Evolutionary conservation across 495 filamentous ascomycete species (phyloP), one percentile per base, ranked within the genome.

Genomic region (Penicillium flavigenum): DNA sequence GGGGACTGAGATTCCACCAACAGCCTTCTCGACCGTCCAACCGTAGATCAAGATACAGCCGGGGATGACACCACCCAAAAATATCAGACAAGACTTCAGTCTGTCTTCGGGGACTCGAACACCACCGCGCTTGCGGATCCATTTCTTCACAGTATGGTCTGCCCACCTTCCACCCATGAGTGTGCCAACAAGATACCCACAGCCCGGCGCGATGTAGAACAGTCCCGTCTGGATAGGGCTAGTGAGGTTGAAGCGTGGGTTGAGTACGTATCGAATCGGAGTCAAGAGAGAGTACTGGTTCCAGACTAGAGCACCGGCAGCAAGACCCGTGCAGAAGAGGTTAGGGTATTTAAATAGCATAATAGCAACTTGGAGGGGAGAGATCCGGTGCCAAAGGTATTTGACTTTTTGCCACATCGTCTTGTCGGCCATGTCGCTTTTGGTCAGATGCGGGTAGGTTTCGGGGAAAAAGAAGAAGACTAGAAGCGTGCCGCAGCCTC

Each of bases 121-220:
- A 19, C 85, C 81, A 17, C 71, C 70, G 10, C 83, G 79, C 51
- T 80, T 83, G 7, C 64, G 63, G 57, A 87, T 86, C 72, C 81
- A 89, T 57, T 79, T 79, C 65, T 84, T 82, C 19, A 88, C 86
- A 3, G 79, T 70, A 58, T 81, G 72, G 65, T 91, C 88, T 0
- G 88, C 87, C 74, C 83, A 92, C 8, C 86, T 79, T 0, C 88
- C 88, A 8, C 88, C 88, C 49, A 85, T 71, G 62, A 90, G 85
- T 6, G 87, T 89, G 1, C 88, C 88, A 2, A 82, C 47, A 1
- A 91, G 76, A 59, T 89, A 90, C 0, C 88, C 88, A 53, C 76
- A 80, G 1, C 88, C 88, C 0, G 88, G 88, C 0, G 88, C 87
- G 20, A 91, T 82, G 63, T 88, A 91, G 70, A 91, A 88, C 11